Conservation (phyloP, 2,329 filamentous ascomycete genomes). For the Cadophora luteo-olivacea region DNA sequence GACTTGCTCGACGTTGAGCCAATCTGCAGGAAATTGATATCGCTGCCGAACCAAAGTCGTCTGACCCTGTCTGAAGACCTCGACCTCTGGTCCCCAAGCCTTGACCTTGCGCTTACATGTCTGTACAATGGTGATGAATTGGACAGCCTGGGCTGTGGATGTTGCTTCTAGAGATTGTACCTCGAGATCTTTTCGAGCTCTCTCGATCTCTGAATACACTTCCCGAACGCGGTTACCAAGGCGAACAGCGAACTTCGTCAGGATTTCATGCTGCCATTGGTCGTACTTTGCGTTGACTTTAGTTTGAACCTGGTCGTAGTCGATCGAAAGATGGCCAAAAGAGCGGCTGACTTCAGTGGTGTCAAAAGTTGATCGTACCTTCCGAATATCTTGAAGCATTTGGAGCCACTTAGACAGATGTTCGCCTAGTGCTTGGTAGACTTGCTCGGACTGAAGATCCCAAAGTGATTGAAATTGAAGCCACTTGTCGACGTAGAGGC, state of each 20-base stretch:
- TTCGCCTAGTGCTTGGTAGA: constrained; percentile 90
- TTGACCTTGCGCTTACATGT: constrained; percentile 94
- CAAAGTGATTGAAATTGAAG: constrained; percentile 97
- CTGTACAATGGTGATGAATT: constrained; percentile 98
- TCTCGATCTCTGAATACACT: constrained; percentile 89
- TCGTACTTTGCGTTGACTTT: constrained; percentile 99
- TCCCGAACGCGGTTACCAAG: constrained; percentile 91
- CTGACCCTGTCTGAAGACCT: constrained; percentile 94
- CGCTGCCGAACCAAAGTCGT: constrained; percentile 89
- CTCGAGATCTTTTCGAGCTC: constrained; percentile 88
- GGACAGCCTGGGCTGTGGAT: constrained; percentile 95
- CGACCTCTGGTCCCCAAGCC: constrained; percentile 93
- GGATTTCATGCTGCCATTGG: constrained; percentile 98
- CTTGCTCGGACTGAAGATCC: constrained; percentile 95
- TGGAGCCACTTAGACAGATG: constrained; percentile 93
- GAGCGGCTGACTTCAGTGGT: constrained; percentile 92
- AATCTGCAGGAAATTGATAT: constrained; percentile 92
- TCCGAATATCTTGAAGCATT: constrained; percentile 94
- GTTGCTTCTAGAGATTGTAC: constrained; percentile 90
- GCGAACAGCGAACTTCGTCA: constrained; percentile 89
- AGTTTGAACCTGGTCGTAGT: constrained; percentile 98
- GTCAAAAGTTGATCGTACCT: constrained; percentile 94
- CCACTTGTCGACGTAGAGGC: constrained; percentile 95
- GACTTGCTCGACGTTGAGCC: constrained; percentile 95
- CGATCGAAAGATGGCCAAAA: constrained; percentile 93